phyloP scores from a whole-genome alignment of 768 basidiomycete genomes.

The Plicaturopsis crispa region DNA sequence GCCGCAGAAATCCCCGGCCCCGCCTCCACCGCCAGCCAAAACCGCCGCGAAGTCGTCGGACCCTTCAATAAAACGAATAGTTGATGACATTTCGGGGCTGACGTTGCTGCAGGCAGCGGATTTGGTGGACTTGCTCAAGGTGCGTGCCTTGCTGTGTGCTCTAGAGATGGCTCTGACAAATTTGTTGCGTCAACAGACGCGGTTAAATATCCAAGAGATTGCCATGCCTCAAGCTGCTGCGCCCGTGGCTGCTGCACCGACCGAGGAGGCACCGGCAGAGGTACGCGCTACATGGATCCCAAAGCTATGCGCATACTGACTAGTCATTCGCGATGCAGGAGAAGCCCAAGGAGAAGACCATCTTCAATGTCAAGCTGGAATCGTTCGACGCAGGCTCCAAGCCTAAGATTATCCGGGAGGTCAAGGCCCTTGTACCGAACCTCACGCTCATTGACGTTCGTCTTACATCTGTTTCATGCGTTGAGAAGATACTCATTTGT shows the following conservation, averaged over 20 bases:
- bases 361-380: slow-evolving; percentile 92
- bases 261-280: slow-evolving; percentile 61
- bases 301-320: neutral
- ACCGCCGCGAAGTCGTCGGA: slow-evolving; percentile 33
- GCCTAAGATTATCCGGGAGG: slow-evolving; percentile 95
- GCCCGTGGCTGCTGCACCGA: slow-evolving; percentile 42
- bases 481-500: slow-evolving; percentile 3
- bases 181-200: slow-evolving; percentile 42
- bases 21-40: slow-evolving; percentile 32
- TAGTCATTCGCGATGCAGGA: slow-evolving; percentile 40
- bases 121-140: slow-evolving; percentile 88
- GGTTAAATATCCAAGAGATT: slow-evolving; percentile 95
- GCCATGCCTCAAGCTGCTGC: slow-evolving; percentile 77
- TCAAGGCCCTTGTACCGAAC: slow-evolving; percentile 92
- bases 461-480: slow-evolving; percentile 26
- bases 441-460: slow-evolving; percentile 96
- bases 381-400: slow-evolving; percentile 89
- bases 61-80: slow-evolving; percentile 71
- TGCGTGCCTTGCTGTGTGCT: slow-evolving; percentile 22
- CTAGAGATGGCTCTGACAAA: neutral
- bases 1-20: slow-evolving; percentile 29
- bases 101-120: slow-evolving; percentile 94
- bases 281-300: slow-evolving; percentile 29
- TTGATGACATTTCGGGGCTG: slow-evolving; percentile 86
- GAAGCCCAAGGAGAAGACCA: slow-evolving; percentile 97